phyloP scores from a whole-genome alignment of 2,329 filamentous ascomycete genomes.

The Colletotrichum salicis region DNA sequence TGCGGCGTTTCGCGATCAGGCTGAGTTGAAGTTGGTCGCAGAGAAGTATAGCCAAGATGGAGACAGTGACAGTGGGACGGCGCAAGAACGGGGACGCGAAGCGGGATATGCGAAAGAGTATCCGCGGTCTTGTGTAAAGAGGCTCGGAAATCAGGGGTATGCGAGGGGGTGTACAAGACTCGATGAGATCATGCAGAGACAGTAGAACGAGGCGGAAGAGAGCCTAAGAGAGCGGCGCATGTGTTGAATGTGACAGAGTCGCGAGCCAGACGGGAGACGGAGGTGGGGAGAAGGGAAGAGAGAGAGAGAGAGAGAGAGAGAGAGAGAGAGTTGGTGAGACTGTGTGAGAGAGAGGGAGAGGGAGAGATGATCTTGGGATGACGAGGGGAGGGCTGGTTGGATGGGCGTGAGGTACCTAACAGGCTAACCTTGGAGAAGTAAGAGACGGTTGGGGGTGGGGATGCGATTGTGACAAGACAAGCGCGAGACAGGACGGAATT shows the following conservation, averaged over 20 bases:
- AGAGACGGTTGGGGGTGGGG: conserved; percentile 17
- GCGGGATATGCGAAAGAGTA: conserved; percentile 27
- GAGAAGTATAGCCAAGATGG: conserved; percentile 14
- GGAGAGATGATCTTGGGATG: conserved; percentile 24
- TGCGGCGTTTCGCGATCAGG: conserved; percentile 13
- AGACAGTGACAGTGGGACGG: conserved; percentile 19
- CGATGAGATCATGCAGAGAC: conserved; percentile 15
- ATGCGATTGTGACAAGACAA: conserved; percentile 17
- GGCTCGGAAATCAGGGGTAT: not conserved
- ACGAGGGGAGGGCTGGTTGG: conserved; percentile 21
- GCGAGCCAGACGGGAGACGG: not conserved
- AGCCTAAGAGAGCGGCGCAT: conserved; percentile 17
- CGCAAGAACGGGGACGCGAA: conserved; percentile 3
- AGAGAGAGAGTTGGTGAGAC: conserved; percentile 45
- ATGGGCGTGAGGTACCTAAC: not conserved
- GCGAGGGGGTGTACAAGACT: not conserved
- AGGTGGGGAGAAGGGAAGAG: conserved; percentile 35
- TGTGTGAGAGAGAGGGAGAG: conserved; percentile 18
- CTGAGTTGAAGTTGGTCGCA: conserved; percentile 11
- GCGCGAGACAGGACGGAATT: conserved; percentile 11
- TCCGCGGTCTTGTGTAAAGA: conserved; percentile 20
- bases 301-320: not conserved
- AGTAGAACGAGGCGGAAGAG: conserved; percentile 22
- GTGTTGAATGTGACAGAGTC: conserved; percentile 31
- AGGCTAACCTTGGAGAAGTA: too few species aligned